A percentile compares a stretch with the other conserved stretches of the same genome.
Conservation (phyloP, 2,329 filamentous ascomycete genomes). For the Beauveria rudraprayagi region DNA sequence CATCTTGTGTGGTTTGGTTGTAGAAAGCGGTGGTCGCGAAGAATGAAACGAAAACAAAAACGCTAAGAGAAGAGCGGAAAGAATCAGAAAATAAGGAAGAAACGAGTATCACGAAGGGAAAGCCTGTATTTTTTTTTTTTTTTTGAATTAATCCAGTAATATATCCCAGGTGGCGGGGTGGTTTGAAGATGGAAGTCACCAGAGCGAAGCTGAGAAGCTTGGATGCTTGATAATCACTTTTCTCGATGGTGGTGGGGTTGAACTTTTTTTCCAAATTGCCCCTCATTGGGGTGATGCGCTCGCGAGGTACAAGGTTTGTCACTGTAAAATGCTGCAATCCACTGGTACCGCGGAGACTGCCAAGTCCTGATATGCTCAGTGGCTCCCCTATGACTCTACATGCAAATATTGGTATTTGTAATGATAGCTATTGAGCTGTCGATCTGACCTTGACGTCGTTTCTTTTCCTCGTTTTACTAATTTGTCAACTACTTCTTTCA, state of each 20-base stretch:
- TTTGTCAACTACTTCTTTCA: too few relatives aligned
- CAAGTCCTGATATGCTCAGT: neutral
- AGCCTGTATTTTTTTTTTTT: neutral
- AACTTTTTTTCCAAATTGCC: conserved; percentile 7
- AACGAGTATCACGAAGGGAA: neutral
- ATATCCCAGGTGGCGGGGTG: neutral
- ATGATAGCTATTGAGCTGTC: neutral
- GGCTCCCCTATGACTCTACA: neutral
- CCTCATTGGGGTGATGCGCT: conserved; percentile 4
- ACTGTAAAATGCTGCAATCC: neutral
- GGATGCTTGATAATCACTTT: conserved; percentile 12
- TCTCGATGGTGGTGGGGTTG: conserved; percentile 11
- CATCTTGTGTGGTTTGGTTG: neutral
- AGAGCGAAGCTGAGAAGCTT: neutral
- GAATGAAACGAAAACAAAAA: neutral
- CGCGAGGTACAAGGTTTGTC: neutral
- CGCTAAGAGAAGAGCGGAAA: neutral
- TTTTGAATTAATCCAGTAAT: neutral
- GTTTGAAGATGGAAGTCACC: conserved; percentile 5
- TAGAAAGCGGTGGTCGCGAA: neutral
- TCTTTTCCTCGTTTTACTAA: too few relatives aligned
- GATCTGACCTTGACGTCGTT: neutral
- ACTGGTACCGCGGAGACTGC: neutral
- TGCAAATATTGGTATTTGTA: neutral
- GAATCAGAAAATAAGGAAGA: neutral